Conservation (phyloP, 306 rosid genomes). For the Castanopsis chinensis region DNA sequence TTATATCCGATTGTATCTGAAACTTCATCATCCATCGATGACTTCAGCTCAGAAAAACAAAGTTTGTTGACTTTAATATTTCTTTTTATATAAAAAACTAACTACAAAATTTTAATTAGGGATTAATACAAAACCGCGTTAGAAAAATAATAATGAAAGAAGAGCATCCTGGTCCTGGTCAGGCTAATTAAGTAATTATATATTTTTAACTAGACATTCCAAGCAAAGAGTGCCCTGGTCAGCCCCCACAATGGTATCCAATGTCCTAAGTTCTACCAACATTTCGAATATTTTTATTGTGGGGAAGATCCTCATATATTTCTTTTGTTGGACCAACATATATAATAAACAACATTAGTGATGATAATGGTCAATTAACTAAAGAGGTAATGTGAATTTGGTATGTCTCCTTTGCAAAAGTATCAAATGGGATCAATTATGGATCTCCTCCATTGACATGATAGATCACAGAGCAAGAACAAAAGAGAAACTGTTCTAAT, state of each 20-base stretch:
- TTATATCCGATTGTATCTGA: background rate
- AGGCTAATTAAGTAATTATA: background rate
- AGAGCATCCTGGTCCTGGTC: constrained; percentile 27
- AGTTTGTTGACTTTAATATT: constrained; percentile 12
- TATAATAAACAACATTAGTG: constrained; percentile 4
- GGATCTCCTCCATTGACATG: constrained; percentile 29
- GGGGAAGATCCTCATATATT: constrained; percentile 41
- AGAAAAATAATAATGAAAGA: constrained; percentile 19
- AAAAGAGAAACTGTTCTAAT: background rate
- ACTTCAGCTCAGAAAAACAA: background rate
- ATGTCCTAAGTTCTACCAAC: constrained; percentile 66
- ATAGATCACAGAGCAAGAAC: background rate
- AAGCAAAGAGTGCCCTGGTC: constrained; percentile 30
- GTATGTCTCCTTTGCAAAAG: constrained; percentile 15
- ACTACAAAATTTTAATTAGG: constrained; percentile 9
- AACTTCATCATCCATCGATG: constrained; percentile 6
- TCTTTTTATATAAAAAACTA: background rate
- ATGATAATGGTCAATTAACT: constrained; percentile 9
- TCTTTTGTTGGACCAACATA: constrained; percentile 31
- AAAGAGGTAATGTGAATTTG: constrained; percentile 1
- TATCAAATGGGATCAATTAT: constrained; percentile 26
- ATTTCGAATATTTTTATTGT: constrained; percentile 54
- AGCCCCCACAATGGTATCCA: constrained; percentile 54
- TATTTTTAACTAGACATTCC: constrained; percentile 25
- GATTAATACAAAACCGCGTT: constrained; percentile 35